phyloP scores from a whole-genome alignment of 805 yeast species.

The Lipomyces chichibuensis region DNA sequence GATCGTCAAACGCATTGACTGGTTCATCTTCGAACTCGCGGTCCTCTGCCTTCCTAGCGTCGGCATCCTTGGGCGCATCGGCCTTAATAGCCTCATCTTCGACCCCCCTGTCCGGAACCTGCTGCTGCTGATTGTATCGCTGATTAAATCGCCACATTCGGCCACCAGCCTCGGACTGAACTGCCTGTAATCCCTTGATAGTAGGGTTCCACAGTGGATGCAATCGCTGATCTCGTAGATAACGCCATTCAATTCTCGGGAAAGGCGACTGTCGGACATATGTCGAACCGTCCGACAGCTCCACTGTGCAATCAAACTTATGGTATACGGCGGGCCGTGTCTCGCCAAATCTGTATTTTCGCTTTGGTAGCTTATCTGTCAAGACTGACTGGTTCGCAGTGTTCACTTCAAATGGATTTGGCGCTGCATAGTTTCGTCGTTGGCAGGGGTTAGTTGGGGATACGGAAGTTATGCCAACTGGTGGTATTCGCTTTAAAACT shows the following conservation, averaged over 20 bases:
- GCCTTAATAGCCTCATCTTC: conserved; percentile 12
- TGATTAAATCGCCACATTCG: conserved; percentile 26
- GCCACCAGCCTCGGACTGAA: conserved; percentile 30
- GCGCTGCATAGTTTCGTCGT: not conserved
- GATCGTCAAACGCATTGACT: conserved; percentile 7
- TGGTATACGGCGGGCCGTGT: conserved; percentile 93
- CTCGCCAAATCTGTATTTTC: conserved; percentile 58
- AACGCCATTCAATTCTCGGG: conserved; percentile 82
- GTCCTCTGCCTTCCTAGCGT: conserved; percentile 10
- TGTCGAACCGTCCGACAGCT: conserved; percentile 93
- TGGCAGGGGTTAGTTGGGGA: not conserved
- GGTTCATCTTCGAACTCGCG: conserved; percentile 1
- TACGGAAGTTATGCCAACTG: not conserved
- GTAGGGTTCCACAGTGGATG: conserved; percentile 87
- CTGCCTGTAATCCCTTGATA: conserved; percentile 24
- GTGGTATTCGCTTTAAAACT: not conserved
- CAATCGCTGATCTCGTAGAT: conserved; percentile 87
- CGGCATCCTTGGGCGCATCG: conserved; percentile 5
- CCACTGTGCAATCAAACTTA: conserved; percentile 86
- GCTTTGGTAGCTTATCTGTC: conserved; percentile 34
- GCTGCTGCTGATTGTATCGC: conserved; percentile 11
- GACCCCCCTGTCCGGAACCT: not conserved
- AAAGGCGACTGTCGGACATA: conserved; percentile 78
- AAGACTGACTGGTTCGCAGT: conserved; percentile 19
- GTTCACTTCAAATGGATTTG: conserved; percentile 24